Evolutionary conservation across 2,329 filamentous ascomycete species (phyloP), one percentile per base, ranked within the genome.

Genomic region (Raffaelea arxii): DNA sequence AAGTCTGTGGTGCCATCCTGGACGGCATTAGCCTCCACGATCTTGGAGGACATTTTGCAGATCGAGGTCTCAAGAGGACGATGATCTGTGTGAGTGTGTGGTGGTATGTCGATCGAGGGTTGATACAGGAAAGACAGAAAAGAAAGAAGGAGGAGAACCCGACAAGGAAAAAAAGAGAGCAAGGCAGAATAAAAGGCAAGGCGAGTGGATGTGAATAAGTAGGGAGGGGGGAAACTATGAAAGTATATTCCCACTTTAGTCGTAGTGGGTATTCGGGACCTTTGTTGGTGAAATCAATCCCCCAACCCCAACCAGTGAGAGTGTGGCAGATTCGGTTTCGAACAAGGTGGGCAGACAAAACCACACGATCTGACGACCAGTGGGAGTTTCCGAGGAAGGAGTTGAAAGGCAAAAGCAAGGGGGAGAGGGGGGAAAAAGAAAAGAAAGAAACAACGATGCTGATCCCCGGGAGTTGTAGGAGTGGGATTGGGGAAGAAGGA

Each of bases 1-100:
- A 75, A 75, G 55, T 78, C 74, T 51, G 67, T 71, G 43, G 74
- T 77, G 62, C 74, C 74, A 57, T 78, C 74, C 24, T 67, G 62
- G 52, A 70, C 66, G 43, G 49, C 62, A 51, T 65, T 61, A 51
- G 67, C 65, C 62, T 67, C 61, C 53, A 63, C 62, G 49, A 64
- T 56, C 47, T 66, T 59, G 27, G 56, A 55, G 46, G 62, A 55
- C 63, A 65, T 65, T 46, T 47, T 53, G 56, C 51, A 6, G 10
- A 32, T 9, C 27, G 27, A 16, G 27, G 7, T 23, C 25, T 12
- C 19, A n/a, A 10, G 25, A 14, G 25, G 30, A 19, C 23, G 30
- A 27, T 14, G 5, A 16, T 30, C 24, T 21, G 41, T 37, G 40
- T 27, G 23, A 36, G 19, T n/a, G 14, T 9, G 16, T n/a, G 7